These are phyloP conservation scores for Nepenthes alata DNA, from an alignment of 179 eudicot species.

Conservation along the genomic window DNA sequence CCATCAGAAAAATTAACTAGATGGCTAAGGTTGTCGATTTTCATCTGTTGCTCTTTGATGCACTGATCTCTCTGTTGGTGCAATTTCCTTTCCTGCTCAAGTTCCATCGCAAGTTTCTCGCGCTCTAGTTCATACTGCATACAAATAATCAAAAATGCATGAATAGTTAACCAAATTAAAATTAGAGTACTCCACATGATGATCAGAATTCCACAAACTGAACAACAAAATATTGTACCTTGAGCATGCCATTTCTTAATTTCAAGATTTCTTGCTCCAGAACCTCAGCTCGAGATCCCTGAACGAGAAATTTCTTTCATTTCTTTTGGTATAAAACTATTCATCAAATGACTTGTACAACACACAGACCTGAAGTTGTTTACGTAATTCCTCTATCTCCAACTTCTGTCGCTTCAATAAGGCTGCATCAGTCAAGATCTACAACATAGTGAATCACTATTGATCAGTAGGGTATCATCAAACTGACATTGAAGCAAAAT, in stretches of 20 bases:
- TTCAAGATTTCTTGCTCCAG: slow-evolving; percentile 83
- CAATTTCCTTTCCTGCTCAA: slow-evolving; percentile 81
- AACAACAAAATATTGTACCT: slow-evolving; percentile 25
- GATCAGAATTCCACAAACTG: background rate
- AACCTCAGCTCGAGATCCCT: slow-evolving; percentile 86
- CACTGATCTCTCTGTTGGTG: slow-evolving; percentile 56
- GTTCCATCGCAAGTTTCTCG: slow-evolving; percentile 76
- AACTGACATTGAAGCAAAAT: background rate
- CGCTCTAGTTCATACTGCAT: slow-evolving; percentile 75
- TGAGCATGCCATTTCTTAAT: slow-evolving; percentile 82
- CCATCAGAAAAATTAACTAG: slow-evolving; percentile 35
- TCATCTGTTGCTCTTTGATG: slow-evolving; percentile 63
- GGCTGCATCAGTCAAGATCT: slow-evolving; percentile 95
- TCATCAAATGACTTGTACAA: background rate
- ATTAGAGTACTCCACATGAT: no score
- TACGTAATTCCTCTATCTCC: slow-evolving; percentile 80
- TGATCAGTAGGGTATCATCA: slow-evolving; percentile 4
- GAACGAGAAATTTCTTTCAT: slow-evolving; percentile 6
- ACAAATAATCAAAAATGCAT: slow-evolving; percentile 10
- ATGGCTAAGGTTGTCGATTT: slow-evolving; percentile 47
- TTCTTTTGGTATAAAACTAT: background rate
- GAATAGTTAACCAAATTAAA: background rate
- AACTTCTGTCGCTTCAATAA: slow-evolving; percentile 74
- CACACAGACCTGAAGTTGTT: slow-evolving; percentile 64
- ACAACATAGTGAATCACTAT: slow-evolving; percentile 8